Conservation (phyloP, 768 basidiomycete species). For the Mycena galericulata region DNA sequence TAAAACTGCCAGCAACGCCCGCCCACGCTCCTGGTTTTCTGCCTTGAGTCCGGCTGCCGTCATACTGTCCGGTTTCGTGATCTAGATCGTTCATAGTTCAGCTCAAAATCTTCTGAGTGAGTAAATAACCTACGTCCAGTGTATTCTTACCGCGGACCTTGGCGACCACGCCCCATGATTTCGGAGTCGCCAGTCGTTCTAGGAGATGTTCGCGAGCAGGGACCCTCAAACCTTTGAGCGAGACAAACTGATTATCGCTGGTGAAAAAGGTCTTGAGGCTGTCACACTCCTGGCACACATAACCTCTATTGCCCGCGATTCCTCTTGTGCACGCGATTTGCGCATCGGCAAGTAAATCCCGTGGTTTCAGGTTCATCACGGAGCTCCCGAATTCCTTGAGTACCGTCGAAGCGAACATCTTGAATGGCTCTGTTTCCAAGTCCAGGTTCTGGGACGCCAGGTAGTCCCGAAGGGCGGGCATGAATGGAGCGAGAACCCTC, state of each 20-base stretch:
- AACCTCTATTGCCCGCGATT: neutral
- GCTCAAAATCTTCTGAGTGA: neutral
- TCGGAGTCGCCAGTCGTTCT: neutral
- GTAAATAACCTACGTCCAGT: neutral
- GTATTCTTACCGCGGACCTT: neutral
- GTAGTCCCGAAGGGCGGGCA: neutral
- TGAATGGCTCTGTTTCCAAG: neutral
- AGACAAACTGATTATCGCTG: neutral
- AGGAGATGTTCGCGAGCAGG: neutral
- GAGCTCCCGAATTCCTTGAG: neutral
- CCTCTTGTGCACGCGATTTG: neutral
- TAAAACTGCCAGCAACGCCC: neutral
- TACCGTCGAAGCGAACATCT: neutral
- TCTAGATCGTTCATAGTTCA: neutral
- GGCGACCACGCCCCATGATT: neutral
- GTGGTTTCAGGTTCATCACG: neutral
- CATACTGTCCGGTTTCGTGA: conserved; percentile 1
- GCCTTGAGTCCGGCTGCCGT: neutral
- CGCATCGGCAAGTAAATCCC: neutral
- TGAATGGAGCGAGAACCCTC: conserved; percentile 7
- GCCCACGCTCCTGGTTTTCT: neutral
- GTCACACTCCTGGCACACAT: neutral
- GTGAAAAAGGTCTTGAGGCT: neutral
- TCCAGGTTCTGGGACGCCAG: neutral
- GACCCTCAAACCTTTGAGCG: neutral